Evolutionary conservation across 495 filamentous ascomycete genomes (phyloP), one percentile per base, ranked within the genome.

Genomic region (Aspergillus conjunctus): DNA sequence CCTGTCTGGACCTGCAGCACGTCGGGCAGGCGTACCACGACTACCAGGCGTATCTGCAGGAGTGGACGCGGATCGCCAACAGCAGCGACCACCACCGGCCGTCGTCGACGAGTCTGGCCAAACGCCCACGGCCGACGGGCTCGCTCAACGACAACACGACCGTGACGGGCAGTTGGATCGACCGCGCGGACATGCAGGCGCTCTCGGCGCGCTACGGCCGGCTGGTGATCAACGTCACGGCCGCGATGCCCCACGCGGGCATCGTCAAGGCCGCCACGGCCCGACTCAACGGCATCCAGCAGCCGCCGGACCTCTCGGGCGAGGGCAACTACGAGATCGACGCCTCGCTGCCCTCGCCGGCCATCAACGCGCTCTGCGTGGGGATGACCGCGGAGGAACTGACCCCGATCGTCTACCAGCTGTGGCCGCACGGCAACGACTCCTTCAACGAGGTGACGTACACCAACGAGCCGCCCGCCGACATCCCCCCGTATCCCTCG

Each of bases 181-280:
- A 82, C 12, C 63, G 70, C 8, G 67, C 70, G 22, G 69, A 87
- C 56, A 77, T 84, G 32, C 74, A 71, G 0, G 68, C 70, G 5
- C 68, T 72, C 3, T 88, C 82, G 12, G 53, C 70, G 3, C 59
- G 71, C 31, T 68, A 82, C 61, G 56, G 63, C 0, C 76, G 88
- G 37, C 73, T 87, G 45, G 68, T 91, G 59, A 86, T 89, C 70
- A 92, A 91, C 64, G 82, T 91, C 43, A 90, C 87, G 0, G 80
- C 91, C 62, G 86, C 87, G 2, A 86, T 91, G 78, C 89, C 89
- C 0, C 89, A 92, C 58, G 77, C 83, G 3, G 87, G 87, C 1
- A 73, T 93, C 5, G 81, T 87, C 26, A 70, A 70, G 20, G 89
- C 89, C 3, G 84, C 85, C 0, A 76, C 75, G 22, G 77, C 90